Percentiles rank a stretch among this genome's conserved stretches.
Evolutionary conservation across 306 rosid species (phyloP).

Genomic region (Pterocarpus santalinus): DNA sequence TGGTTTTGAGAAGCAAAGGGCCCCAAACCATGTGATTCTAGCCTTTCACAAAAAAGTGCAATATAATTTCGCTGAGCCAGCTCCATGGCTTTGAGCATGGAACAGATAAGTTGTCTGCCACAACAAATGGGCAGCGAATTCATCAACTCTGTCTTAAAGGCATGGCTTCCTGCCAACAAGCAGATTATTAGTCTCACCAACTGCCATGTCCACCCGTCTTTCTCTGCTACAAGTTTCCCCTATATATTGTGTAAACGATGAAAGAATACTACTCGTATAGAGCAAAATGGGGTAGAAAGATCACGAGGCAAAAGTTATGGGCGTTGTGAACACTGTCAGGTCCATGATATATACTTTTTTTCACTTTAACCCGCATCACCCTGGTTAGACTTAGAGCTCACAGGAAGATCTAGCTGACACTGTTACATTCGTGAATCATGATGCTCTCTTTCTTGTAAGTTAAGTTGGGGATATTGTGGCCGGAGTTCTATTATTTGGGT

Average conservation of each 20-base stretch:
- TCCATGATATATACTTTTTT: background rate
- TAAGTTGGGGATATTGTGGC: too few species aligned
- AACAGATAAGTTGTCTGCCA: conserved; percentile 56
- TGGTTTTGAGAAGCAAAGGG: conserved; percentile 40
- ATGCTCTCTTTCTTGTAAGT: too few species aligned
- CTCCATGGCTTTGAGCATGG: conserved; percentile 33
- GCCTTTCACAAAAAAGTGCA: conserved; percentile 27
- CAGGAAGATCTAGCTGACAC: too few species aligned
- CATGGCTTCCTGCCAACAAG: conserved; percentile 46
- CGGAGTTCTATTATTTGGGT: too few species aligned
- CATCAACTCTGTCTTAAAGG: conserved; percentile 39
- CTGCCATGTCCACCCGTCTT: conserved; percentile 27
- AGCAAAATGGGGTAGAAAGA: background rate
- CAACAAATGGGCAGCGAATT: conserved; percentile 32
- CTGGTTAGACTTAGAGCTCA: background rate
- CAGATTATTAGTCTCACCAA: conserved; percentile 47
- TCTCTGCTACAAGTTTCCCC: background rate
- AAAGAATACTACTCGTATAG: background rate
- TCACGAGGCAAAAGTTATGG: background rate
- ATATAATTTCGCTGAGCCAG: background rate
- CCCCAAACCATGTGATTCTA: conserved; percentile 64
- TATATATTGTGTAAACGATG: background rate
- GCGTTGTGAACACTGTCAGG: background rate
- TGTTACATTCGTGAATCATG: too few species aligned
- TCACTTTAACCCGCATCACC: background rate